A percentile compares a stretch with the other conserved stretches of the same genome.
phyloP scores from a whole-genome alignment of 208 protist species.

The Crithidia brevicula region DNA sequence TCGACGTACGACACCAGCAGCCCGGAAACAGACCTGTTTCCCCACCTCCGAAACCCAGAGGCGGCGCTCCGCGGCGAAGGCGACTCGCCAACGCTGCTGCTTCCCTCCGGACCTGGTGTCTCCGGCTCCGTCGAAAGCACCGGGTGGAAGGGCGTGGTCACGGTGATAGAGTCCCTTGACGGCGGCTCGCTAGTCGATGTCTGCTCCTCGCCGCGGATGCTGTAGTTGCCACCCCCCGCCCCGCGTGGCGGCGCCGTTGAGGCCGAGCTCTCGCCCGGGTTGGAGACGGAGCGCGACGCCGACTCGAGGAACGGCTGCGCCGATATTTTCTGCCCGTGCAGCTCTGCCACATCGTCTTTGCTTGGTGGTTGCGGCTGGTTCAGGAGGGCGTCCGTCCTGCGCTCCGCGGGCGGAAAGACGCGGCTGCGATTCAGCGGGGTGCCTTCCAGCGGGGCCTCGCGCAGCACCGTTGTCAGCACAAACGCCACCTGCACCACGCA shows the following conservation, averaged over 20 bases:
- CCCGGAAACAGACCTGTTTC: slow-evolving; percentile 18
- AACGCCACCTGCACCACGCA: slow-evolving; percentile 27
- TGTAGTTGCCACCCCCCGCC: neutral
- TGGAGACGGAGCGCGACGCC: neutral
- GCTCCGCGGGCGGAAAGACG: neutral
- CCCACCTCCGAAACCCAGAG: neutral
- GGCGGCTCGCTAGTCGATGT: neutral
- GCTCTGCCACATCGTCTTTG: neutral
- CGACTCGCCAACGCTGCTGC: neutral
- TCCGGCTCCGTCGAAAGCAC: neutral
- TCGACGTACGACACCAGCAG: slow-evolving; percentile 61
- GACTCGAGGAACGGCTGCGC: slow-evolving; percentile 3
- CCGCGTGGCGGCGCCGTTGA: slow-evolving; percentile 5
- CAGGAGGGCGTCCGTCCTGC: neutral
- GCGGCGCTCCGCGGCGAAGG: neutral
- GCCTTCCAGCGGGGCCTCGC: slow-evolving; percentile 12
- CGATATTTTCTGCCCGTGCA: neutral
- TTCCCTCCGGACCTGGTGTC: neutral
- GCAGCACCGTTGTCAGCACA: slow-evolving; percentile 30
- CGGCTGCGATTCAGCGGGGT: slow-evolving; percentile 5
- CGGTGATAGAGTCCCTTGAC: slow-evolving; percentile 4
- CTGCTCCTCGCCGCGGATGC: neutral
- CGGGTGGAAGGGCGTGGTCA: slow-evolving; percentile 10
- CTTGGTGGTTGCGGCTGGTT: neutral
- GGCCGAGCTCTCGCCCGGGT: slow-evolving; percentile 1